These are phyloP conservation scores for Niebla homalea DNA, from an alignment of 495 filamentous ascomycete genomes.

Conservation along the genomic window DNA sequence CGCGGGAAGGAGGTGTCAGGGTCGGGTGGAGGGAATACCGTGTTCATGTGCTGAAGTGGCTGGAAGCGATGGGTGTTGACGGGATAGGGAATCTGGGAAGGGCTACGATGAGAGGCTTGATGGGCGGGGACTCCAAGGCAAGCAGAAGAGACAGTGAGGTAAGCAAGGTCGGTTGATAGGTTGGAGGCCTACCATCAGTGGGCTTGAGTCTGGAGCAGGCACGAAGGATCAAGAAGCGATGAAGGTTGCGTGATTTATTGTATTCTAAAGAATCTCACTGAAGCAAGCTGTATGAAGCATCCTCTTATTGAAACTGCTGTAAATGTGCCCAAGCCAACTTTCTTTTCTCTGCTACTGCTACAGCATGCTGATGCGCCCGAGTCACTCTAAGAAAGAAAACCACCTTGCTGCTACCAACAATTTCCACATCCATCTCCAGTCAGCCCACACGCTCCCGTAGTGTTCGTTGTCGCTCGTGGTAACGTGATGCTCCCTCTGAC, in stretches of 20 bases:
- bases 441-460: too few species aligned
- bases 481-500: slow-evolving; percentile 4
- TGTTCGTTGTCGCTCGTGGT: slow-evolving; percentile 6
- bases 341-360: slow-evolving; percentile 4
- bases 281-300: too few species aligned
- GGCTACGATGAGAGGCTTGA: slow-evolving; percentile 59
- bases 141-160: slow-evolving; percentile 1
- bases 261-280: too few species aligned
- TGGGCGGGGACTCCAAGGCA: slow-evolving; percentile 2
- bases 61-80: slow-evolving; percentile 49
- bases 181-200: not conserved
- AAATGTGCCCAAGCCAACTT: not conserved
- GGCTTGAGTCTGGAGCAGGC: not conserved
- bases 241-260: not conserved
- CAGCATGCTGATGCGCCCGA: slow-evolving; percentile 1
- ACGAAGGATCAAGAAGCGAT: not conserved
- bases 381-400: slow-evolving; percentile 6
- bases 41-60: slow-evolving; percentile 54
- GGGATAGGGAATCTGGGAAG: slow-evolving; percentile 67
- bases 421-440: not conserved
- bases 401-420: not conserved
- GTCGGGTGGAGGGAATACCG: slow-evolving; percentile 64
- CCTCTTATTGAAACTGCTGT: not conserved
- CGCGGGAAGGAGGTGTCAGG: slow-evolving; percentile 53
- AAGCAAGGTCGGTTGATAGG: not conserved